These are phyloP conservation scores for Graphilbum ipis-grandicollis DNA, from an alignment of 2,329 filamentous ascomycete species.

Conservation along the genomic window DNA sequence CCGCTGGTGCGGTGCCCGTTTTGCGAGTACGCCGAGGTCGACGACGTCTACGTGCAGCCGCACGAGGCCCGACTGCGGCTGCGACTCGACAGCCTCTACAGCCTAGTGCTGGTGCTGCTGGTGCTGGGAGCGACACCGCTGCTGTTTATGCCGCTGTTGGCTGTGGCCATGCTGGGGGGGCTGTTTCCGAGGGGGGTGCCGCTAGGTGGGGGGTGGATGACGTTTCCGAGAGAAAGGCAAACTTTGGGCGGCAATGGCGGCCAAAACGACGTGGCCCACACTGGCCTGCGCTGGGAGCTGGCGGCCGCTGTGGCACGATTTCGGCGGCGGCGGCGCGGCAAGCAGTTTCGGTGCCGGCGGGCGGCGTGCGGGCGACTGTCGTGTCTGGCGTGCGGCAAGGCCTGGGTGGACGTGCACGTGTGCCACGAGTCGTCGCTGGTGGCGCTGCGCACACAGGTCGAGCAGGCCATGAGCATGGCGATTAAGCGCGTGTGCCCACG, in stretches of 20 bases:
- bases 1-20: slow-evolving; percentile 76
- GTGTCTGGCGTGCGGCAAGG: slow-evolving; percentile 66
- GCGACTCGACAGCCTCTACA: slow-evolving; percentile 30
- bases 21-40: slow-evolving; percentile 79
- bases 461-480: slow-evolving; percentile 82
- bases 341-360: slow-evolving; percentile 62
- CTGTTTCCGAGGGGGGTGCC: slow-evolving; percentile 16
- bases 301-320: slow-evolving; percentile 46
- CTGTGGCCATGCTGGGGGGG: slow-evolving; percentile 14
- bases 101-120: slow-evolving; percentile 30
- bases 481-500: slow-evolving; percentile 89
- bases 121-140: slow-evolving; percentile 38
- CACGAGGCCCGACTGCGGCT: slow-evolving; percentile 37
- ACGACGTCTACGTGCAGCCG: slow-evolving; percentile 51
- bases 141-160: slow-evolving; percentile 31
- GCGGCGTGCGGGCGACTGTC: slow-evolving; percentile 51
- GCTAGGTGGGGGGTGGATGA: no score
- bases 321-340: slow-evolving; percentile 51
- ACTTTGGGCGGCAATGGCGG: background rate
- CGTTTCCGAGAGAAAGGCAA: no score
- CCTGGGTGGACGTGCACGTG: slow-evolving; percentile 75
- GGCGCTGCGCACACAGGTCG: slow-evolving; percentile 73
- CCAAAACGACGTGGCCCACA: background rate
- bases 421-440: slow-evolving; percentile 75
- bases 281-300: slow-evolving; percentile 24